Conservation (phyloP, 768 basidiomycete genomes). For the Tulasnella sp. region DNA sequence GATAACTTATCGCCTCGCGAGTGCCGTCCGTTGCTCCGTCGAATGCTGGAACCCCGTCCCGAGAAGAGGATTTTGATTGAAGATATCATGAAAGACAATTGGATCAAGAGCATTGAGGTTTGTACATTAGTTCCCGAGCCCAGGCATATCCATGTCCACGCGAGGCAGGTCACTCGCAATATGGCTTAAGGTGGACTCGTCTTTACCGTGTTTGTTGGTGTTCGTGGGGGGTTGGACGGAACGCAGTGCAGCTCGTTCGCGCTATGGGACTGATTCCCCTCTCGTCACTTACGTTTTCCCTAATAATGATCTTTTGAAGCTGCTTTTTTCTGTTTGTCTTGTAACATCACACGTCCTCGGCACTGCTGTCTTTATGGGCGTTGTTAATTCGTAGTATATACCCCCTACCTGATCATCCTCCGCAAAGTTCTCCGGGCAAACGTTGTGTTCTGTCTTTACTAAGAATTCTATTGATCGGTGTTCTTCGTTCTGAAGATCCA, state of each 20-base stretch:
- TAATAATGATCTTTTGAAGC: neutral
- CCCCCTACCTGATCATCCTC: neutral
- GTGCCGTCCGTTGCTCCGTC: conserved; percentile 70
- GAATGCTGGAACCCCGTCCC: conserved; percentile 95
- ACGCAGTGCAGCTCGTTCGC: neutral
- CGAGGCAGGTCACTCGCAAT: conserved; percentile 15
- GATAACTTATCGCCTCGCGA: conserved; percentile 80
- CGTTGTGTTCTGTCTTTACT: neutral
- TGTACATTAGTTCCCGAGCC: conserved; percentile 52
- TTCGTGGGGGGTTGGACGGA: too few species aligned
- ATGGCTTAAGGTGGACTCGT: neutral
- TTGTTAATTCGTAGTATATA: neutral
- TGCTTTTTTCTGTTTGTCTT: neutral
- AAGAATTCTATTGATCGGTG: neutral
- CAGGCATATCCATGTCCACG: conserved; percentile 53
- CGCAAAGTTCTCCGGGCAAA: neutral
- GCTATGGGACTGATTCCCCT: neutral
- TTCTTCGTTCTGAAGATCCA: neutral
- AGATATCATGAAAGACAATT: conserved; percentile 63
- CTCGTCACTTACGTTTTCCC: neutral
- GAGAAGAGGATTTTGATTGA: conserved; percentile 65
- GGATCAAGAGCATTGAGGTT: conserved; percentile 73
- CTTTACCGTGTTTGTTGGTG: neutral
- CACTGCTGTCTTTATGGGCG: neutral
- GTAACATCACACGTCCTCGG: neutral